A percentile compares a stretch with the other conserved stretches of the same genome.
Evolutionary conservation across 164 flowering plant species (phyloP).

Genomic region (Cinnamomum micranthum): DNA sequence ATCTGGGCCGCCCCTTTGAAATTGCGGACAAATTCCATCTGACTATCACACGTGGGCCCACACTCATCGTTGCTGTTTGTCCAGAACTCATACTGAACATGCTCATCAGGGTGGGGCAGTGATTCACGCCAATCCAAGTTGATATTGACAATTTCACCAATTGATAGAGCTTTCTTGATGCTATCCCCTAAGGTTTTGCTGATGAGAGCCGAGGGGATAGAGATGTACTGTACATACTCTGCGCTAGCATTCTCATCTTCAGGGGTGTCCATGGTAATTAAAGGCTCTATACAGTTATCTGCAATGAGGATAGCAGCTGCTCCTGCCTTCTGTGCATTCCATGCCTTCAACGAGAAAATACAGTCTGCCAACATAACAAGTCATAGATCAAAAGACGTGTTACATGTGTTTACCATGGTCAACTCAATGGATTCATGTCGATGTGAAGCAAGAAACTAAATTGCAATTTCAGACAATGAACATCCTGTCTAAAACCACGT

Average conservation of each 20-base stretch:
- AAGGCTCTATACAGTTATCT: slow-evolving; percentile 68
- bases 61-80: slow-evolving; percentile 92
- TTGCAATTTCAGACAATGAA: background rate
- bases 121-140: slow-evolving; percentile 90
- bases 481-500: background rate
- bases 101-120: slow-evolving; percentile 91
- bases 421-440: background rate
- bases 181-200: slow-evolving; percentile 69
- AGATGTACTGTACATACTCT: slow-evolving; percentile 73
- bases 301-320: slow-evolving; percentile 93
- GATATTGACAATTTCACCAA: slow-evolving; percentile 64
- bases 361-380: slow-evolving; percentile 50
- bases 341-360: slow-evolving; percentile 83
- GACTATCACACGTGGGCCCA: slow-evolving; percentile 87
- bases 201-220: slow-evolving; percentile 87
- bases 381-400: background rate
- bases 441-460: background rate
- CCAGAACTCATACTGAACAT: slow-evolving; percentile 97
- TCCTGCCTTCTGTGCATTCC: slow-evolving; percentile 91
- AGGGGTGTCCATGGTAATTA: slow-evolving; percentile 94
- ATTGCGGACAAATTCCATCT: slow-evolving; percentile 74
- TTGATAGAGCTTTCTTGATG: slow-evolving; percentile 59
- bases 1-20: slow-evolving; percentile 94
- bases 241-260: slow-evolving; percentile 61
- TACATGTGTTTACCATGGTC: background rate